Evolutionary conservation across 2,329 filamentous ascomycete species (phyloP).

Genomic region (Pseudonectria foliicola): DNA sequence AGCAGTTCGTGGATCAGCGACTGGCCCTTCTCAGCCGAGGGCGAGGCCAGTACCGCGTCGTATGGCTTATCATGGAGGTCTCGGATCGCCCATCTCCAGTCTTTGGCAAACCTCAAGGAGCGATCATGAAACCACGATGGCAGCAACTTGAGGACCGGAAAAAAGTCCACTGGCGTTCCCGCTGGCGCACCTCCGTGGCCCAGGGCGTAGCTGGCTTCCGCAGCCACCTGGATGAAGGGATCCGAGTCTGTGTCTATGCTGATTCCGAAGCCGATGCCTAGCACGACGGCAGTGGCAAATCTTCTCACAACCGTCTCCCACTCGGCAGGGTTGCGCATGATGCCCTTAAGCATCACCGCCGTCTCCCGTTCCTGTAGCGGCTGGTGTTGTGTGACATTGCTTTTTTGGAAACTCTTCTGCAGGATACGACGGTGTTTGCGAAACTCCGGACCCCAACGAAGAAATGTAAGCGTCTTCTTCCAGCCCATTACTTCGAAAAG

Average conservation of each 20-base stretch:
- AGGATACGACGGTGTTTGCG: conserved; percentile 37
- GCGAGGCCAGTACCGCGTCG: conserved; percentile 25
- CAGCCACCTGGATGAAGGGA: conserved; percentile 33
- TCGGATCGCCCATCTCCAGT: conserved; percentile 27
- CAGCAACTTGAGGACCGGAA: conserved; percentile 35
- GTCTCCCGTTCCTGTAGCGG: conserved; percentile 30
- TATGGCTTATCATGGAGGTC: conserved; percentile 38
- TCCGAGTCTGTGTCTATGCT: conserved; percentile 29
- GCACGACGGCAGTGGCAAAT: conserved; percentile 34
- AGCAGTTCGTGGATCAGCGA: conserved; percentile 22
- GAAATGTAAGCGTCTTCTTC: conserved; percentile 38
- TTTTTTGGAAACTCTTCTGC: conserved; percentile 36
- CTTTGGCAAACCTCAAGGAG: conserved; percentile 21
- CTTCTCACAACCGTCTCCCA: conserved; percentile 32
- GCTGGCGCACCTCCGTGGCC: conserved; percentile 23
- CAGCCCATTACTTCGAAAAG: conserved; percentile 39
- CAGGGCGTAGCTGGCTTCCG: conserved; percentile 22
- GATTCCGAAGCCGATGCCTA: conserved; percentile 38
- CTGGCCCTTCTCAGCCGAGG: conserved; percentile 22
- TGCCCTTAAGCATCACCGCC: conserved; percentile 20
- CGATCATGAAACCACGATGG: conserved; percentile 29
- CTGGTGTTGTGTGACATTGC: conserved; percentile 28
- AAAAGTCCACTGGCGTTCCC: conserved; percentile 38
- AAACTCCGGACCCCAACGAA: conserved; percentile 35
- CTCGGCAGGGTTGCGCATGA: conserved; percentile 23